Conservation (phyloP, 208 protist genomes). For the Wallacemonas collosoma region DNA sequence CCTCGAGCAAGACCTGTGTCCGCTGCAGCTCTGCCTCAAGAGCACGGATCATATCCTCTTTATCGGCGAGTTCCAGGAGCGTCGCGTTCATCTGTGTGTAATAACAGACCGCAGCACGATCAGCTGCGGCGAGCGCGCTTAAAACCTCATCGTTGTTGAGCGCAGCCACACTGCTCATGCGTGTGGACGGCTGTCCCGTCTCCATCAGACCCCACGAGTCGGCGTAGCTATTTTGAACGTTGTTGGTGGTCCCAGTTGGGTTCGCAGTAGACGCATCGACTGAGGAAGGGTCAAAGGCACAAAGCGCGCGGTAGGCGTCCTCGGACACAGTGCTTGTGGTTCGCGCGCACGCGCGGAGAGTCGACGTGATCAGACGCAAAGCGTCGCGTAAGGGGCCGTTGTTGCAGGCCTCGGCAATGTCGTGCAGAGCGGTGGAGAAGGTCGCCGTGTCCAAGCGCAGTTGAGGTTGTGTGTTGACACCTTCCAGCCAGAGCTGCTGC, state of each 20-base stretch:
- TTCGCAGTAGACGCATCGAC: neutral
- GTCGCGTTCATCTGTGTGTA: conserved; percentile 70
- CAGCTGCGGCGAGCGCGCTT: conserved; percentile 56
- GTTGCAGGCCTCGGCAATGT: conserved; percentile 39
- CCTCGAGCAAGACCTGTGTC: conserved; percentile 35
- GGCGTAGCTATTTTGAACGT: neutral
- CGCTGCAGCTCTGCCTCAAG: conserved; percentile 36
- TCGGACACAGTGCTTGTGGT: conserved; percentile 13
- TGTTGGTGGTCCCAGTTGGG: neutral
- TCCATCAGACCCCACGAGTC: neutral
- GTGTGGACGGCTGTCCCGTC: neutral
- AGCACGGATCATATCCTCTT: conserved; percentile 43
- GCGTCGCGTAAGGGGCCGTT: conserved; percentile 45
- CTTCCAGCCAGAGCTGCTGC: conserved; percentile 74
- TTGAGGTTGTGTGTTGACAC: conserved; percentile 25
- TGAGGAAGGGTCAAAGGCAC: neutral
- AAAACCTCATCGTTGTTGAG: conserved; percentile 56
- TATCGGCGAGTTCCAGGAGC: conserved; percentile 60
- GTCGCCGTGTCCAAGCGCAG: conserved; percentile 25
- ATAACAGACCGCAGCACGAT: conserved; percentile 66
- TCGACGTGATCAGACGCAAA: conserved; percentile 42
- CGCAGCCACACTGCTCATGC: neutral
- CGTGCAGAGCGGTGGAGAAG: conserved; percentile 28
- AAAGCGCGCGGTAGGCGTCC: neutral
- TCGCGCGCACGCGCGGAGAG: conserved; percentile 30